Evolutionary conservation across 2,329 filamentous ascomycete species (phyloP).

Genomic region (Cytospora chrysosperma): DNA sequence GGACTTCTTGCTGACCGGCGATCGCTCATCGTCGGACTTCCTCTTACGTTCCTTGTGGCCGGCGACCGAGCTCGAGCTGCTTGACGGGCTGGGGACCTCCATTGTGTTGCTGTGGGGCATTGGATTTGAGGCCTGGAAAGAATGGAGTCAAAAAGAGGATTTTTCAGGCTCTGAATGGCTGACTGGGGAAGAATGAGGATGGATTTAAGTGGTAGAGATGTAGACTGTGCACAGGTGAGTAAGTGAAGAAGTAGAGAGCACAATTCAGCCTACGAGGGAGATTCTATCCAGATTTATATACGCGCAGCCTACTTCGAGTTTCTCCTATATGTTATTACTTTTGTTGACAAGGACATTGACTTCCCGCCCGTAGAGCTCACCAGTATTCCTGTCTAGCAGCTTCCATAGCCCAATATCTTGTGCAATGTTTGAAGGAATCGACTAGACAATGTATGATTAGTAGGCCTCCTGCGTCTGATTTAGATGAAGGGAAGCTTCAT

Average conservation of each 20-base stretch:
- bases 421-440: not conserved
- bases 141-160: not conserved
- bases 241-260: not conserved
- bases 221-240: not conserved
- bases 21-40: constrained; percentile 4
- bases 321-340: not conserved
- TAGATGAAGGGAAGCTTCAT: not conserved
- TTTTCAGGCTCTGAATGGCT: not conserved
- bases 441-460: not conserved
- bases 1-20: constrained; percentile 24
- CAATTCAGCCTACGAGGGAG: not conserved
- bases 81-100: constrained; percentile 9
- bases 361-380: not conserved
- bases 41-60: constrained; percentile 5
- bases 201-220: not conserved
- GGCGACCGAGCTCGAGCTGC: constrained; percentile 4
- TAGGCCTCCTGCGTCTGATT: not conserved
- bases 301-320: not conserved
- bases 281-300: not conserved
- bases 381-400: not conserved
- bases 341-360: not conserved
- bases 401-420: not conserved
- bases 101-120: not conserved
- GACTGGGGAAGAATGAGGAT: not conserved
- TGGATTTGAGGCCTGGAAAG: not conserved